These are phyloP conservation scores for Backusella mclennaniae DNA, from an alignment of 192 early-diverging fungal species.

Conservation along the genomic window DNA sequence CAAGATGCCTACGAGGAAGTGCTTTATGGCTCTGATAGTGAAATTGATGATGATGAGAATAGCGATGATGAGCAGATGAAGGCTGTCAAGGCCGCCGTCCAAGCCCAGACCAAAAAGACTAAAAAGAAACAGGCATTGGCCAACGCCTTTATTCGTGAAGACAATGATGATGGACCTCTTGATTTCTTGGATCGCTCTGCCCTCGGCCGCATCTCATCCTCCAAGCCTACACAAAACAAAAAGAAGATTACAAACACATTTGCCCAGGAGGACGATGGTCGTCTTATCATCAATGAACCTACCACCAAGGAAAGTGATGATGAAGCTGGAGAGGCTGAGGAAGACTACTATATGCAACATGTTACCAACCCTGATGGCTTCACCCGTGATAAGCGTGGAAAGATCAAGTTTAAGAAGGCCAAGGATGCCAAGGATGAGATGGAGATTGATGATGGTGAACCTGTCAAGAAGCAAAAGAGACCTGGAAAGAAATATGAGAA, in stretches of 20 bases:
- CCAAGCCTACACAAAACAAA: conserved; percentile 30
- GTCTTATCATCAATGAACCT: conserved; percentile 75
- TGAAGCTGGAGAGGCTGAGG: conserved; percentile 46
- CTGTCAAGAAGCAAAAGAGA: conserved; percentile 39
- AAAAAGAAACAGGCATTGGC: conserved; percentile 40
- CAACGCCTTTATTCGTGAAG: conserved; percentile 66
- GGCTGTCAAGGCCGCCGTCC: conserved; percentile 8
- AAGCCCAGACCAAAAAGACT: conserved; percentile 7
- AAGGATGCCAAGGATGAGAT: conserved; percentile 55
- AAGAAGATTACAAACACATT: conserved; percentile 37
- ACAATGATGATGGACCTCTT: conserved; percentile 63
- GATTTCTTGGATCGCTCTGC: conserved; percentile 91
- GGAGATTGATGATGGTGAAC: conserved; percentile 63
- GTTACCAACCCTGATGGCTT: conserved; percentile 79
- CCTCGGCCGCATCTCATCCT: conserved; percentile 48
- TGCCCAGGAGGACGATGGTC: conserved; percentile 71
- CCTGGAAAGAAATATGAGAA: conserved; percentile 25
- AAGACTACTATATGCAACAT: conserved; percentile 87
- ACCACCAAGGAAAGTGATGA: conserved; percentile 40
- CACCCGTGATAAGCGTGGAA: conserved; percentile 76
- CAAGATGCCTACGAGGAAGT: conserved; percentile 87
- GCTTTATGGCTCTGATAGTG: conserved; percentile 91
- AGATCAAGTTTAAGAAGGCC: conserved; percentile 89
- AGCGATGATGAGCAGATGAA: conserved; percentile 65
- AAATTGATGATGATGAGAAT: conserved; percentile 61